Base-by-base conservation (phyloP, 1,284 basidiomycete genomes). In the Moniliophthora roreri region DNA sequence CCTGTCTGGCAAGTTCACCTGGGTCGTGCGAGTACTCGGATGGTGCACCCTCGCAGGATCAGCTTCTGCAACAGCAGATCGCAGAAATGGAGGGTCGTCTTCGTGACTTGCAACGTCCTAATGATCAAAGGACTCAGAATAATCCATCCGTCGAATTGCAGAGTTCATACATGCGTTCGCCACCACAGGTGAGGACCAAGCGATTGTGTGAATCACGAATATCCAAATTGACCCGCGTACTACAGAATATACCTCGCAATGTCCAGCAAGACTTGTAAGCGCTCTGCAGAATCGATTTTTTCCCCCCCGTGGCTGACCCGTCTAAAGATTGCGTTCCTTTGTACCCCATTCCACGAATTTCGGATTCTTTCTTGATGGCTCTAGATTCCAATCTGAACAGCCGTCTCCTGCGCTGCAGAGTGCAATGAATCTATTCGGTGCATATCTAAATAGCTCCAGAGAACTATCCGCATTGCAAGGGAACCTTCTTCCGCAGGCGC, bases 351-450 rank as follows among this genome's bases (percentile, higher is more conserved):
- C 55, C 4, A 41, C 37, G 4, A 48, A 56, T 13, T 56, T 56
- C 36, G 48, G 55, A 5, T 56, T 56, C 50, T 64, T 64, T 51
- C 58, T 67, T 23, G 55, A 62, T 42, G 52, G 57, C 34, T 36
- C 56, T 7, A 55, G 60, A 5, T 62, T 67, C 34, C 32, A 59
- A 62, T 50, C 44, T 32, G 23, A 52, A 10, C 48, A 51, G 37
- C 78, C 77, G 3, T 62, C 71, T 11, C 70, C 75, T 28, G 69
- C 72, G 6, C 72, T 82, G 13, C 60, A 77, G 7, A 69, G 66
- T 47, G 63, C 67, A 1, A 65, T 72, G 15, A 76, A 72, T 52
- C 66, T 78, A 1, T 75, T 73, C 72, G 77, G 72, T 4, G 63
- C 67, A 38, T 66, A 62, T 51, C 68, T 68, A 44, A 64, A 66